Percentiles rank a stretch among this genome's conserved stretches.
phyloP scores from a whole-genome alignment of 345 rosid species.

The Geranium rotundifolium region DNA sequence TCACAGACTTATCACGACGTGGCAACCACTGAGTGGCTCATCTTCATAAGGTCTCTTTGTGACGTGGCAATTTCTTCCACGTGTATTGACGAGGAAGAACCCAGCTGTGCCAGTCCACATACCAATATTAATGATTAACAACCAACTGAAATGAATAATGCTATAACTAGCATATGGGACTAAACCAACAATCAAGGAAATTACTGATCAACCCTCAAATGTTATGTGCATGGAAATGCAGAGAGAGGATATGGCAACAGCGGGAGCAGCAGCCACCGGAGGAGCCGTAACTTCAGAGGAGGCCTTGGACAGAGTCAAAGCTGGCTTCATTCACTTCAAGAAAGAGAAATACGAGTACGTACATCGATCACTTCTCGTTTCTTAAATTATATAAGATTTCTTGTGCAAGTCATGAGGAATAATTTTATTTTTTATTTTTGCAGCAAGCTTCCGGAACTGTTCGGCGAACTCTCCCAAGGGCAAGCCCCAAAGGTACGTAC shows the following conservation, averaged over 20 bases:
- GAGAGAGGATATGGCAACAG: constrained; percentile 3
- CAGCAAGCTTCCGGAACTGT: constrained; percentile 67
- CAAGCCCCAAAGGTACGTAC: constrained; percentile 69
- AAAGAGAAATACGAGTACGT: constrained; percentile 75
- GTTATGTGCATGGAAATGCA: background rate
- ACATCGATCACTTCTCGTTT: too few relatives aligned
- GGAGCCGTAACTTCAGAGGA: constrained; percentile 62
- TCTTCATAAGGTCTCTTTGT: background rate
- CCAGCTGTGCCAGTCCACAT: background rate
- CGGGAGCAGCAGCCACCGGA: constrained; percentile 63
- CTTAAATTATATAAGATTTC: background rate
- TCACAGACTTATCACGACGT: background rate
- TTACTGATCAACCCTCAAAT: too few relatives aligned
- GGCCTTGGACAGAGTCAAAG: constrained; percentile 47
- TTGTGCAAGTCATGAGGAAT: background rate
- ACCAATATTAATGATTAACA: too few relatives aligned
- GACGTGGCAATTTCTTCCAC: background rate
- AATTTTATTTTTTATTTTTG: background rate
- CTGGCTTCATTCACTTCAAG: constrained; percentile 78
- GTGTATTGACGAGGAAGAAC: background rate
- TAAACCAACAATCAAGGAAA: too few relatives aligned
- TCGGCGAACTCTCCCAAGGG: constrained; percentile 66
- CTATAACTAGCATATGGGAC: too few relatives aligned
- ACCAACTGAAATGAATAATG: too few relatives aligned
- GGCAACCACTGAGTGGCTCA: background rate